These are phyloP conservation scores for Planoprotostelium fungivorum DNA, from an alignment of 78 protist species.

Conservation along the genomic window DNA sequence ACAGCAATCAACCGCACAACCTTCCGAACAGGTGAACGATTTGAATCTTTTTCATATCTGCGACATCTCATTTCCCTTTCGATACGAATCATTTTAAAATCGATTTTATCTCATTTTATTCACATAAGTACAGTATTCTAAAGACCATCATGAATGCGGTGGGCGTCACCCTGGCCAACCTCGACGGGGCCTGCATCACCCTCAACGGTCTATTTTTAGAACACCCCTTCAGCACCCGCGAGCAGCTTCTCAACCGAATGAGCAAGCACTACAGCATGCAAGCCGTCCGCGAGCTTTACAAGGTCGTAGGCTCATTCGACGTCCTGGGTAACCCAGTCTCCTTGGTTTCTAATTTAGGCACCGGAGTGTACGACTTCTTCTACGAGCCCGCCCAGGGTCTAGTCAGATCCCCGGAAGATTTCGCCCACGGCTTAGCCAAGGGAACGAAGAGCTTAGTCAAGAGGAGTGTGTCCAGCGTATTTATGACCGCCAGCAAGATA, in stretches of 20 bases:
- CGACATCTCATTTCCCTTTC: neutral
- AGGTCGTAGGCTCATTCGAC: slow-evolving; percentile 73
- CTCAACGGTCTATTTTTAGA: slow-evolving; percentile 55
- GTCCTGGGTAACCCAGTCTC: slow-evolving; percentile 80
- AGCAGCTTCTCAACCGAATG: slow-evolving; percentile 29
- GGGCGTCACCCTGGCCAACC: slow-evolving; percentile 48
- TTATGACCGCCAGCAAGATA: slow-evolving; percentile 56
- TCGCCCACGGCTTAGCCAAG: slow-evolving; percentile 56
- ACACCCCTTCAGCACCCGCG: slow-evolving; percentile 57
- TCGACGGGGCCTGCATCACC: slow-evolving; percentile 52
- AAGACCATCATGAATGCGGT: neutral
- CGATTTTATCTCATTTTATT: neutral
- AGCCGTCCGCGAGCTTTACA: slow-evolving; percentile 43
- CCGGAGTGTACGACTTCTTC: slow-evolving; percentile 71
- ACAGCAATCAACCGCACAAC: slow-evolving; percentile 29
- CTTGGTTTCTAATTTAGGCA: slow-evolving; percentile 65
- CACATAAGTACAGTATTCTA: neutral
- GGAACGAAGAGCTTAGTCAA: slow-evolving; percentile 39
- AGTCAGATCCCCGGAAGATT: slow-evolving; percentile 53
- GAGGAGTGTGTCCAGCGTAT: slow-evolving; percentile 58
- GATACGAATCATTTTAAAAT: neutral
- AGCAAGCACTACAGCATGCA: slow-evolving; percentile 41
- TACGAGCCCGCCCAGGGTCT: slow-evolving; percentile 71
- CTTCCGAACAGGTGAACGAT: neutral
- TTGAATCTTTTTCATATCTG: neutral